These are phyloP conservation scores for Yamadazyma philogaea DNA, from an alignment of 805 yeast species.

Conservation along the genomic window DNA sequence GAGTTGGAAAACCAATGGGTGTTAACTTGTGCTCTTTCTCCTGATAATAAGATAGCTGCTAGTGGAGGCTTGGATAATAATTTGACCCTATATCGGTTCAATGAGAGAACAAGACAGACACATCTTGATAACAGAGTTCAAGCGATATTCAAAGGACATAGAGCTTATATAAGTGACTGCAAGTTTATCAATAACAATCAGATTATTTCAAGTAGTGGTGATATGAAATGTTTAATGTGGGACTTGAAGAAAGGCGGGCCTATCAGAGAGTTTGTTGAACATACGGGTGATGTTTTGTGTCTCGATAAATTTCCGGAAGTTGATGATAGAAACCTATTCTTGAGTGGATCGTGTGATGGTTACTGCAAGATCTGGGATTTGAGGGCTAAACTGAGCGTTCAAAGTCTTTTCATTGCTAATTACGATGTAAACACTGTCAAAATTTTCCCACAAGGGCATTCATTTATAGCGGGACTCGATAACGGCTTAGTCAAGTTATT, in stretches of 20 bases:
- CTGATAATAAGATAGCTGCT: constrained; percentile 64
- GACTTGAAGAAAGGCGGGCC: constrained; percentile 62
- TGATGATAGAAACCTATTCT: constrained; percentile 34
- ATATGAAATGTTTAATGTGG: constrained; percentile 77
- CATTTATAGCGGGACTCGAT: constrained; percentile 75
- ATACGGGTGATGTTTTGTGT: constrained; percentile 67
- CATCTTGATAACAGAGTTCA: constrained; percentile 27
- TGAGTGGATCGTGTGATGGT: constrained; percentile 69
- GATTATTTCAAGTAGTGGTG: constrained; percentile 75
- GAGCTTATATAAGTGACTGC: constrained; percentile 75
- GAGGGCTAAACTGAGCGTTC: constrained; percentile 47
- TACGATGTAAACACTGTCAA: constrained; percentile 61
- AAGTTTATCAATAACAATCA: constrained; percentile 58
- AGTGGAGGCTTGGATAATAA: constrained; percentile 81
- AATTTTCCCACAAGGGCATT: constrained; percentile 67
- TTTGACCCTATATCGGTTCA: constrained; percentile 61
- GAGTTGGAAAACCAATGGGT: constrained; percentile 78
- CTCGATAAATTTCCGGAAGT: constrained; percentile 24
- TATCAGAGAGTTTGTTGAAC: constrained; percentile 57
- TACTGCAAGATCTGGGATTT: constrained; percentile 64
- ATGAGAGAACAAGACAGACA: constrained; percentile 4
- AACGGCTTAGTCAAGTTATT: constrained; percentile 68
- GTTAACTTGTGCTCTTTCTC: constrained; percentile 68
- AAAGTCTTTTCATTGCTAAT: constrained; percentile 52
- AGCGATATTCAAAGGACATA: constrained; percentile 71